These are phyloP conservation scores for Prunus yedoensis DNA, from an alignment of 331 rosid genomes.

Conservation along the genomic window DNA sequence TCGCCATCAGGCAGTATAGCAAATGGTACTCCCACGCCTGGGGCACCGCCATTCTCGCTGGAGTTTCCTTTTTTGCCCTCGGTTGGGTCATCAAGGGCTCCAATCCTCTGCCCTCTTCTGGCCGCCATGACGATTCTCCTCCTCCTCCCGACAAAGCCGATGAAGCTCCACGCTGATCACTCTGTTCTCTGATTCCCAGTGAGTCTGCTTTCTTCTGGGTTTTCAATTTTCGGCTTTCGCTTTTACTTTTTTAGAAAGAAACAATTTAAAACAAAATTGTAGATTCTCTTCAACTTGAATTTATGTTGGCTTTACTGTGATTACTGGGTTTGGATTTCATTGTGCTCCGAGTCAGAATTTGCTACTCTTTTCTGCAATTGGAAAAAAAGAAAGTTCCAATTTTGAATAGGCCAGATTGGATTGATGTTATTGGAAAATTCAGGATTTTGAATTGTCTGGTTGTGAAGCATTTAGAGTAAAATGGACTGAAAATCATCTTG, in stretches of 20 bases:
- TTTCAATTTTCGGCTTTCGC: neutral
- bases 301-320: too few species aligned
- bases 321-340: too few species aligned
- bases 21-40: constrained; percentile 91
- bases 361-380: too few species aligned
- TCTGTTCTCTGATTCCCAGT: constrained; percentile 22
- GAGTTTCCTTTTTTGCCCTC: constrained; percentile 80
- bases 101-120: constrained; percentile 70
- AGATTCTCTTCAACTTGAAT: too few species aligned
- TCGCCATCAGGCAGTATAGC: constrained; percentile 67
- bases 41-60: constrained; percentile 95
- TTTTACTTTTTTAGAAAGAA: neutral
- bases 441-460: neutral
- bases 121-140: constrained; percentile 24
- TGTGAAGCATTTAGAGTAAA: neutral
- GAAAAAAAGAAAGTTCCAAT: neutral
- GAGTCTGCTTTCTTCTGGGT: neutral
- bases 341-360: too few species aligned
- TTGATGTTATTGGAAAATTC: neutral
- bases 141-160: constrained; percentile 29
- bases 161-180: constrained; percentile 25
- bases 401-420: neutral
- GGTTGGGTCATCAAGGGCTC: constrained; percentile 93
- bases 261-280: too few species aligned
- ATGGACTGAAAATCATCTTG: neutral